phyloP scores from a whole-genome alignment of 768 basidiomycete species.

The Guyanaporus albipodus region DNA sequence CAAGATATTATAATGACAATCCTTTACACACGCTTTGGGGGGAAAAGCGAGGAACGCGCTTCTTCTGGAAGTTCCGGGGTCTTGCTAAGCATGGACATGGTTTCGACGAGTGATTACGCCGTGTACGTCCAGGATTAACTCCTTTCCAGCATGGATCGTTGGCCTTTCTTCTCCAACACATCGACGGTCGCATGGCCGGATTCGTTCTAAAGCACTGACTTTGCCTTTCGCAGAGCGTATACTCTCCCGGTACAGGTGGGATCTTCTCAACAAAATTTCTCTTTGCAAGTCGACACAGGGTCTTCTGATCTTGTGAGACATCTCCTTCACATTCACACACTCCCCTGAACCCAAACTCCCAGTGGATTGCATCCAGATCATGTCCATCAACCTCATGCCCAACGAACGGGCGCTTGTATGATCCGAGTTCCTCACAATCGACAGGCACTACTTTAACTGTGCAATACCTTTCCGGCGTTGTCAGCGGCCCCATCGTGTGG shows the following conservation, averaged over 20 bases:
- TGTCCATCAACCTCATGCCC: slow-evolving; percentile 56
- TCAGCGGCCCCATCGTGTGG: slow-evolving; percentile 65
- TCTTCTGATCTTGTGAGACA: slow-evolving; percentile 71
- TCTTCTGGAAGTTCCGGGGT: slow-evolving; percentile 50
- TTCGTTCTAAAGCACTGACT: background rate
- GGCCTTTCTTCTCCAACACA: background rate
- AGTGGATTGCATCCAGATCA: slow-evolving; percentile 74
- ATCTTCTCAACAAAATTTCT: slow-evolving; percentile 43
- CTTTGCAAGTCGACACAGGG: slow-evolving; percentile 75
- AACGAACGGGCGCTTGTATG: slow-evolving; percentile 48
- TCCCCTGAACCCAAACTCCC: slow-evolving; percentile 1
- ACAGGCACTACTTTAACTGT: slow-evolving; percentile 48
- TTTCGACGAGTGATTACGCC: slow-evolving; percentile 51
- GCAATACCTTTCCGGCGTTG: slow-evolving; percentile 55
- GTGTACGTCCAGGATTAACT: slow-evolving; percentile 38
- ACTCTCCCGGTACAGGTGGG: slow-evolving; percentile 60
- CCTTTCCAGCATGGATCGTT: background rate
- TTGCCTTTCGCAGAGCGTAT: slow-evolving; percentile 47
- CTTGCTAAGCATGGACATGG: slow-evolving; percentile 53
- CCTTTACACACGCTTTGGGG: slow-evolving; percentile 4
- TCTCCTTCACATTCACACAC: background rate
- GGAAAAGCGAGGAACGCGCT: slow-evolving; percentile 10
- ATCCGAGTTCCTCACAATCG: slow-evolving; percentile 44
- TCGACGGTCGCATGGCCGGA: background rate
- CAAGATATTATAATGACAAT: slow-evolving; percentile 9